Conservation (phyloP, 345 rosid species). For the Citrus australasica region DNA sequence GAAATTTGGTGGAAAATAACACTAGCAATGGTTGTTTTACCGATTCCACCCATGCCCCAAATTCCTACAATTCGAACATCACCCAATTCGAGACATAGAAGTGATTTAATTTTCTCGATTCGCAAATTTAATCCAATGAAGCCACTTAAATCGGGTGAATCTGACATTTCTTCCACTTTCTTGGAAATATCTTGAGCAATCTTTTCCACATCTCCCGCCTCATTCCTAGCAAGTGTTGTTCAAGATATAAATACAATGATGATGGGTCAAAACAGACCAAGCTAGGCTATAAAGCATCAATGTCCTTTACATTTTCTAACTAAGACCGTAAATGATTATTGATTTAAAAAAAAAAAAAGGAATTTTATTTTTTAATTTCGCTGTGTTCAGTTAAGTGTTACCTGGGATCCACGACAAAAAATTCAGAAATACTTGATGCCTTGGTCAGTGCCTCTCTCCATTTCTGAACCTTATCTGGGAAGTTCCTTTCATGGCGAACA, state of each 20-base stretch:
- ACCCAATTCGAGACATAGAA: not conserved
- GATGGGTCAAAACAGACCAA: too few species aligned
- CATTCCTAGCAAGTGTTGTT: not conserved
- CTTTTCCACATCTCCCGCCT: not conserved
- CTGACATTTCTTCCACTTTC: not conserved
- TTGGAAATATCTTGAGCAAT: not conserved
- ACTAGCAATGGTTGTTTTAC: conserved; percentile 3
- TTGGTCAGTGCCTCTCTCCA: not conserved
- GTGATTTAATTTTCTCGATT: not conserved
- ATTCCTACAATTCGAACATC: not conserved
- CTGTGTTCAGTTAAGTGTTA: not conserved
- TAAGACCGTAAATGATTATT: too few species aligned
- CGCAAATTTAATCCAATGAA: not conserved
- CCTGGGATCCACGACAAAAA: not conserved
- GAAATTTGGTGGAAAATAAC: not conserved
- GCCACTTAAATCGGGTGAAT: not conserved
- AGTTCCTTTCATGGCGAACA: not conserved
- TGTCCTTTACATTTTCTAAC: too few species aligned
- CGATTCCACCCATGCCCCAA: conserved; percentile 7
- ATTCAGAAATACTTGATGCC: not conserved
- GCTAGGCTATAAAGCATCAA: too few species aligned
- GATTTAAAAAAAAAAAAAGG: too few species aligned
- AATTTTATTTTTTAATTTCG: too few species aligned
- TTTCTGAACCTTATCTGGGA: not conserved
- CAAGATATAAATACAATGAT: too few species aligned